These are phyloP conservation scores for Polygonum aviculare DNA, from an alignment of 148 eudicot species.

Conservation along the genomic window DNA sequence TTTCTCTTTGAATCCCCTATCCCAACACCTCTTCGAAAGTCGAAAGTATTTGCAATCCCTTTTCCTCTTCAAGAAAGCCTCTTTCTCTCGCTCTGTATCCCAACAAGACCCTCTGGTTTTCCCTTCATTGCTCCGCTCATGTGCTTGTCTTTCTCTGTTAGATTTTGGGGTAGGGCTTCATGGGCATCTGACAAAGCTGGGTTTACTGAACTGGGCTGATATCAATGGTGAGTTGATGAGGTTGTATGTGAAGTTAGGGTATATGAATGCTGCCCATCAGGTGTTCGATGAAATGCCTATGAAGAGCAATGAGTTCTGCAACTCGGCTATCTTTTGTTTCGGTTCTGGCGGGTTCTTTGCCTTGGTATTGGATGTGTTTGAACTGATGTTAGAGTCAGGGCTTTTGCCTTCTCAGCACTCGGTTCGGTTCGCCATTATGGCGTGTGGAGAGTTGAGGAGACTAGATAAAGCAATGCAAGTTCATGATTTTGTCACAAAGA, in stretches of 20 bases:
- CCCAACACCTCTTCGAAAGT: conserved; percentile 15
- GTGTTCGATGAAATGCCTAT: conserved; percentile 36
- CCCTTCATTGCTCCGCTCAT: conserved; percentile 24
- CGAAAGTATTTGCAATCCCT: conserved; percentile 24
- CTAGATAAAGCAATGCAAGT: conserved; percentile 23
- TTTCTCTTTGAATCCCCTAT: conserved; percentile 9
- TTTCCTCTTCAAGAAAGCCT: conserved; percentile 21
- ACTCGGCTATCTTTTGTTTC: conserved; percentile 20
- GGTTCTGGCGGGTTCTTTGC: conserved; percentile 17
- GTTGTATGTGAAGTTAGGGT: conserved; percentile 17
- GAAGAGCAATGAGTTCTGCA: conserved; percentile 15
- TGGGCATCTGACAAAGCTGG: conserved; percentile 27
- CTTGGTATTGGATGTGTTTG: conserved; percentile 18
- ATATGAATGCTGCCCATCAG: conserved; percentile 12
- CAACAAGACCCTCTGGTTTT: conserved; percentile 9
- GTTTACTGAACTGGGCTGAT: conserved; percentile 17
- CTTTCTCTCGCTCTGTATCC: not conserved
- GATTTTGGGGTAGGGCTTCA: conserved; percentile 19
- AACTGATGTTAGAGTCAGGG: conserved; percentile 16
- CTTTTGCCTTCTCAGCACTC: conserved; percentile 15
- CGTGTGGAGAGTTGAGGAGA: conserved; percentile 30
- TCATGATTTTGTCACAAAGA: conserved; percentile 18
- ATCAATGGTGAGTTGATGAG: conserved; percentile 15
- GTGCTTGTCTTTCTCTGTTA: conserved; percentile 15
- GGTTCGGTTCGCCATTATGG: conserved; percentile 18